A percentile compares a stretch with the other conserved stretches of the same genome.
Evolutionary conservation across 768 basidiomycete species (phyloP).

Genomic region (Tephrocybe sp.): DNA sequence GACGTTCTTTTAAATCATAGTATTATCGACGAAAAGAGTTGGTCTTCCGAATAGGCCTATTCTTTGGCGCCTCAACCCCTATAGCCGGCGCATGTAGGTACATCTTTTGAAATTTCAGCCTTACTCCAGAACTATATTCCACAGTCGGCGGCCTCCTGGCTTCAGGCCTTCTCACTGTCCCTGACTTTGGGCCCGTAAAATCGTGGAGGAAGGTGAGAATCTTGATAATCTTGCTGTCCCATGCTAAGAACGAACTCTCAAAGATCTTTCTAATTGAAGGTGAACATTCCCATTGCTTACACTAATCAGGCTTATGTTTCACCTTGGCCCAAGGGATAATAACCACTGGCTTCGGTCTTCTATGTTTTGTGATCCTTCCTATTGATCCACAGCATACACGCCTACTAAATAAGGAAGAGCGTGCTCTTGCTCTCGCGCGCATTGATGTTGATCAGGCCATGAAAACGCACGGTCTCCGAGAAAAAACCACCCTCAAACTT

Average conservation of each 20-base stretch:
- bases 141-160: constrained; percentile 37
- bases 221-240: neutral
- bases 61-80: constrained; percentile 31
- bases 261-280: constrained; percentile 44
- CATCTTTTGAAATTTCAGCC: neutral
- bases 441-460: constrained; percentile 33
- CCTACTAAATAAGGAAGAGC: constrained; percentile 31
- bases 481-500: constrained; percentile 27
- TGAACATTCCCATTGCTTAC: constrained; percentile 4
- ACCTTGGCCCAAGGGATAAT: constrained; percentile 27
- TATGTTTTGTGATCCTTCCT: constrained; percentile 35
- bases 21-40: constrained; percentile 34
- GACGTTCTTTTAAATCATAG: constrained; percentile 7
- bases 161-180: constrained; percentile 32
- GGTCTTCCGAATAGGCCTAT: constrained; percentile 32
- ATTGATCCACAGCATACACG: constrained; percentile 32
- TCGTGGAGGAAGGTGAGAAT: constrained; percentile 33
- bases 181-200: constrained; percentile 29
- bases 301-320: neutral
- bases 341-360: constrained; percentile 33
- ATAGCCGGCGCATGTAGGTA: constrained; percentile 34
- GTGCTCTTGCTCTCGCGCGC: constrained; percentile 31
- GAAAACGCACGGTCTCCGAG: constrained; percentile 25
- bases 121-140: neutral
- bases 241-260: neutral